These are phyloP conservation scores for Diaporthe citrichinensis DNA, from an alignment of 2,329 filamentous ascomycete genomes.

Conservation along the genomic window DNA sequence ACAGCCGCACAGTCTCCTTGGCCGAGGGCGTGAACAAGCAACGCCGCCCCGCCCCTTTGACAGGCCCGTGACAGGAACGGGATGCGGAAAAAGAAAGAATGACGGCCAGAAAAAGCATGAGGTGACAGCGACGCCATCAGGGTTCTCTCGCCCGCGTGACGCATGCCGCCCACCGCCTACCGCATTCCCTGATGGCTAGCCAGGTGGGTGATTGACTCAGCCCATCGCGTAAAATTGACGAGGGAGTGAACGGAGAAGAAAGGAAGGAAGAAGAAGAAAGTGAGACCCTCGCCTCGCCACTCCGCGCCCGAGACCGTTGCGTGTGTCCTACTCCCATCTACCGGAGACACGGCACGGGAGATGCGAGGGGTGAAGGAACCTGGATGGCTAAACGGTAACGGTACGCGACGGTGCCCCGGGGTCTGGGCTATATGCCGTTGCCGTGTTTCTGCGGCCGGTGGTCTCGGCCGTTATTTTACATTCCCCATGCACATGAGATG, in stretches of 20 bases:
- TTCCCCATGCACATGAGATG: not conserved
- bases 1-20: not conserved
- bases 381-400: not conserved
- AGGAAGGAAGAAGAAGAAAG: not conserved
- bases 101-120: not conserved
- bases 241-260: not conserved
- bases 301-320: not conserved
- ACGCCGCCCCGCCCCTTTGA: not conserved
- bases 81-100: not conserved
- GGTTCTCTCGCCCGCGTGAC: not conserved
- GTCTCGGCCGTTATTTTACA: conserved; percentile 6
- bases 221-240: not conserved
- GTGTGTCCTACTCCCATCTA: conserved; percentile 5
- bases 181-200: not conserved
- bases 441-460: conserved; percentile 6
- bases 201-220: conserved; percentile 2
- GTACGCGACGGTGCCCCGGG: not conserved
- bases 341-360: conserved; percentile 30
- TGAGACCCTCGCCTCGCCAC: not conserved
- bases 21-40: not conserved
- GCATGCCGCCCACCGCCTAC: not conserved
- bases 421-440: not conserved
- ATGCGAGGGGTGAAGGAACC: not conserved
- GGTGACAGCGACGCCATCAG: conserved; percentile 1
- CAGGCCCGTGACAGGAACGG: not conserved